Evolutionary conservation across 2,329 filamentous ascomycete genomes (phyloP), one percentile per base, ranked within the genome.

Genomic region (Diplodia seriata): DNA sequence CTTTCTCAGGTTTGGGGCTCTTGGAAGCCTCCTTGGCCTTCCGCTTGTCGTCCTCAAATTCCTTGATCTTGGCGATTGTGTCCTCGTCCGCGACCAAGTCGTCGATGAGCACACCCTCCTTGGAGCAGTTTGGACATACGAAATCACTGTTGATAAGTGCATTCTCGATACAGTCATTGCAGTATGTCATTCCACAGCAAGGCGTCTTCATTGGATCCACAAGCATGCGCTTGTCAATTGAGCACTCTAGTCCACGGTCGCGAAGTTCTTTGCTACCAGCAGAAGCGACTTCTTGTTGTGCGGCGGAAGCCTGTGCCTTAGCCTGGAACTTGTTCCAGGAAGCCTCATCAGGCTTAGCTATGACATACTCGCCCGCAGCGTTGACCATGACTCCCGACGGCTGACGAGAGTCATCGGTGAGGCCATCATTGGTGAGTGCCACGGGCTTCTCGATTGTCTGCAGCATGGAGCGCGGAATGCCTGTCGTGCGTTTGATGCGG

Each of bases 111-210:
- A 97, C 92, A 76, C 92, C 92, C 78, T 97, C 93, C 71, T 90
- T 91, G 81, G 92, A 89, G 85, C 95, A 99, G 73, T 90, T 90
- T 71, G 95, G 95, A 81, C 95, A 99, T 81, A 94, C 86, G 82
- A 99, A 93, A 86, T 99, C 95, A 87, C 91, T 95, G 85, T 98
- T 94, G 82, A 97, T 94, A 81, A 99, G 90, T 82, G 94, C 92
- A 87, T 97, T 97, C 80, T 95, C 96, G 83, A 99, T 97, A 90
- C 95, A 99, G 80, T 97, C 93, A 88, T 95, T 95, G 87, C 95
- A 99, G 86, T 97, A 99, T 78, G 94, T 97, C 87, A 91, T 96
- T 83, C 91, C 88, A 86, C 95, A 99, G 87, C 95, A 99, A 73
- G 95, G 94, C 77, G 95, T 98, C 88, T 97, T 97, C 86, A 96